Evolutionary conservation across 306 rosid species (phyloP).

Genomic region (Rubus idaeus): DNA sequence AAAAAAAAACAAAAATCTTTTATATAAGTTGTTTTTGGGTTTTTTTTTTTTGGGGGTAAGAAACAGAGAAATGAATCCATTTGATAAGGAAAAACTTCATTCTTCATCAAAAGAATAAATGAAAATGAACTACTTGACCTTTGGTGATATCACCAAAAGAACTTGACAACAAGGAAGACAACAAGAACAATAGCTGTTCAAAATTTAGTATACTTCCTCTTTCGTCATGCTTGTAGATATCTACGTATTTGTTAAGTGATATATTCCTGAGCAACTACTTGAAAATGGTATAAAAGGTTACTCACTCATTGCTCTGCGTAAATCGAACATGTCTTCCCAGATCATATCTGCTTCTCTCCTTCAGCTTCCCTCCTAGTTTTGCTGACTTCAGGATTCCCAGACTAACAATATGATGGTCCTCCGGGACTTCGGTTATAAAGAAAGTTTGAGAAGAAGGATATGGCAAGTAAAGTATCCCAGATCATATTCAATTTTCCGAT

Average conservation of each 20-base stretch:
- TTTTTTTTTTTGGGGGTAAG: neutral
- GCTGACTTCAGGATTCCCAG: neutral
- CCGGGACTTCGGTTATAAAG: neutral
- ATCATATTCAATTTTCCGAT: neutral
- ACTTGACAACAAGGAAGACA: conserved; percentile 1
- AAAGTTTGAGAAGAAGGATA: neutral
- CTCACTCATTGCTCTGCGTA: conserved; percentile 43
- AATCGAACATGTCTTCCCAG: conserved; percentile 35
- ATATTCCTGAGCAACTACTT: neutral
- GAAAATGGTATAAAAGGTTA: neutral
- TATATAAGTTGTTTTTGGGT: neutral
- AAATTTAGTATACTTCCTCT: neutral
- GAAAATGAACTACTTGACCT: neutral
- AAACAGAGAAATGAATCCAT: neutral
- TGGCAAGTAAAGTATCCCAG: neutral
- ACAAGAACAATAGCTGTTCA: neutral
- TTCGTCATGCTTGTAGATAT: neutral
- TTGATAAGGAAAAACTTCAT: neutral
- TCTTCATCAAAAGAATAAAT: neutral
- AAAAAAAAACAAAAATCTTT: neutral
- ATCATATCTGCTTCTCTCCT: conserved; percentile 39
- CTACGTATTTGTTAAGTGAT: neutral
- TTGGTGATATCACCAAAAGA: neutral
- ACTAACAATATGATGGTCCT: neutral
- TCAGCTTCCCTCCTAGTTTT: conserved; percentile 5